Conservation (phyloP, 164 flowering plant genomes). For the grape (Vitis vinifera) region DNA sequence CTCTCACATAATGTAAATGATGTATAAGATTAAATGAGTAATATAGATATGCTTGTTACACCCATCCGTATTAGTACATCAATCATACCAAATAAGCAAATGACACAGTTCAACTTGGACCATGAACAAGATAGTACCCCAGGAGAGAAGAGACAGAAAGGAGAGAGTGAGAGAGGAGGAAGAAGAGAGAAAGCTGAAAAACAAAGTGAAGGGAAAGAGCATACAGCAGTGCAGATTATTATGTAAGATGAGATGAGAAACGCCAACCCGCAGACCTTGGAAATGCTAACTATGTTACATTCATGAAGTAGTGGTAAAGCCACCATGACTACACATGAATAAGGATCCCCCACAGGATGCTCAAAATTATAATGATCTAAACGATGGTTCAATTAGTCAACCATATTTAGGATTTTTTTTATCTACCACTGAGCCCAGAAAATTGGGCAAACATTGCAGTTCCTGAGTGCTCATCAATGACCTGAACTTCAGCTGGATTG, state of each 20-base stretch:
- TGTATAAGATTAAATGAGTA: not conserved
- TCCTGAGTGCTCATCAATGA: constrained; percentile 43
- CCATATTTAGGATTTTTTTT: not conserved
- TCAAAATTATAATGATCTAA: not conserved
- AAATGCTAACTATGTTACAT: not conserved
- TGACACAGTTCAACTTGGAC: not conserved
- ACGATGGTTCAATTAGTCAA: not conserved
- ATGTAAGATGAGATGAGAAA: no score
- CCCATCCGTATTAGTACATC: not conserved
- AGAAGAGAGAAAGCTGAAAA: no score
- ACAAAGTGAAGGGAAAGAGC: no score
- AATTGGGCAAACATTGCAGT: constrained; percentile 50
- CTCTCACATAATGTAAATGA: not conserved
- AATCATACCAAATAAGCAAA: not conserved
- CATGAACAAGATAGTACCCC: no score
- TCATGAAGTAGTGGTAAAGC: not conserved
- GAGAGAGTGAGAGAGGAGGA: not conserved
- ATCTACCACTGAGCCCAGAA: constrained; percentile 49
- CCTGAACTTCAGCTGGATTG: constrained; percentile 33
- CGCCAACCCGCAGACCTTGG: not conserved
- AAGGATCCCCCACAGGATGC: not conserved
- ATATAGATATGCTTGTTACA: not conserved
- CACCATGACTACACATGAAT: not conserved
- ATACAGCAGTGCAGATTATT: no score
- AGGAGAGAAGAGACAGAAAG: not conserved